Conservation (phyloP, 1,284 basidiomycete species). For the Gomphus bonarii region DNA sequence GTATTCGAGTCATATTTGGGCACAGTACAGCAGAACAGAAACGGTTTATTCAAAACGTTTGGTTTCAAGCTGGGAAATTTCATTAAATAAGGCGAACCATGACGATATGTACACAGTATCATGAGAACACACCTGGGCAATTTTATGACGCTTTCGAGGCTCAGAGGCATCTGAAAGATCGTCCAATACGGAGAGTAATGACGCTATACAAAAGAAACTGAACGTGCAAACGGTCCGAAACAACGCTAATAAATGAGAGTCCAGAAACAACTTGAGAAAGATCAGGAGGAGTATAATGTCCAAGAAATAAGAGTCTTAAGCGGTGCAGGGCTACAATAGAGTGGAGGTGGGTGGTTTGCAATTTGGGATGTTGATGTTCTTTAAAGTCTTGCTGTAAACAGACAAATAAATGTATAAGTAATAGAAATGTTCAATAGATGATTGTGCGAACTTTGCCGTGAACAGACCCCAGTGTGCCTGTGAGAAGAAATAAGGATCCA, state of each 20-base stretch:
- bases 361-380: slow-evolving; percentile 41
- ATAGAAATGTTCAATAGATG: not conserved
- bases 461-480: slow-evolving; percentile 57
- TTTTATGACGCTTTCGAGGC: not conserved
- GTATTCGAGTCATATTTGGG: too few relatives aligned
- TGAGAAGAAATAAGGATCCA: not conserved
- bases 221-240: not conserved
- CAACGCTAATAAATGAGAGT: not conserved
- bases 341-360: slow-evolving; percentile 20
- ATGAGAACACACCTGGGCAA: not conserved
- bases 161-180: not conserved
- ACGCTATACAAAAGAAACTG: not conserved
- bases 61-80: too few relatives aligned
- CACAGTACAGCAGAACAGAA: too few relatives aligned
- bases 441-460: slow-evolving; percentile 35
- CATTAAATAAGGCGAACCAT: too few relatives aligned
- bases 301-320: not conserved
- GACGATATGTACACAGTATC: too few relatives aligned
- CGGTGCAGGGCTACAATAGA: not conserved
- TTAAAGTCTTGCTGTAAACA: slow-evolving; percentile 39
- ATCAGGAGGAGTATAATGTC: not conserved
- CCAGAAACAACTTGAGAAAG: not conserved
- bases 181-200: not conserved
- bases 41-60: too few relatives aligned
- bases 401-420: slow-evolving; percentile 5